Evolutionary conservation across 176 grass and related monocot genomes (phyloP), one percentile per base, ranked within the genome.

Genomic region (Oropetium thomaeum): DNA sequence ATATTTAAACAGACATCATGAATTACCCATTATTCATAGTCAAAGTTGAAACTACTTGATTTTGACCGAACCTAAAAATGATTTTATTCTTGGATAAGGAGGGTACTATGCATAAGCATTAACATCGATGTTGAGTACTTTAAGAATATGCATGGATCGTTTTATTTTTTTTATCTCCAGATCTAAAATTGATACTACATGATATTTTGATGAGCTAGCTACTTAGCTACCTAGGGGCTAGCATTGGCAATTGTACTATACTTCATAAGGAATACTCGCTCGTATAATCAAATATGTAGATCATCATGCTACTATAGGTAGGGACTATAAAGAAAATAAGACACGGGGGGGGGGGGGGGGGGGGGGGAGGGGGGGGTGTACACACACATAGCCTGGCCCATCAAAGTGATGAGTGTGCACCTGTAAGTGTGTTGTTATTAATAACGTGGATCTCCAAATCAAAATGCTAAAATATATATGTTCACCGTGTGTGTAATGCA

Each of bases 221-320:
- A 78, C 66, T 10, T 74, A 32, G 64, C 12, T 52, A n/a, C n/a
- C n/a, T n/a, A n/a, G n/a, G n/a, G 25, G 19, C 27, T 30, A 49
- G 27, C 32, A 58, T 39, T 25, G 31, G n/a, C 41, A 67, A 52
- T 22, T 27, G 42, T 84, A 43, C 10, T 47, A 63, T 79, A 85
- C 12, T 79, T 79, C 22, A 22, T 14, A 67, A 53, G 27, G 76
- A 85, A 62, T 69, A 76, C 29, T 72, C 71, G 75, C 53, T 8
- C 20, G 8, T 53, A 53, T 66, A 73, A 41, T 14, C 47, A 12
- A 77, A 87, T 73, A 42, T 42, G 40, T 71, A 78, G 59, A 22
- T 78, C 83, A 87, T 78, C 51, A 30, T 61, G 73, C 74, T 42
- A 58, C 13, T 44, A 20, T 67, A 67, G 60, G 73, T 43, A 60